Base-by-base conservation (phyloP, 1,284 basidiomycete genomes). In the Ceratobasidium sp. region DNA sequence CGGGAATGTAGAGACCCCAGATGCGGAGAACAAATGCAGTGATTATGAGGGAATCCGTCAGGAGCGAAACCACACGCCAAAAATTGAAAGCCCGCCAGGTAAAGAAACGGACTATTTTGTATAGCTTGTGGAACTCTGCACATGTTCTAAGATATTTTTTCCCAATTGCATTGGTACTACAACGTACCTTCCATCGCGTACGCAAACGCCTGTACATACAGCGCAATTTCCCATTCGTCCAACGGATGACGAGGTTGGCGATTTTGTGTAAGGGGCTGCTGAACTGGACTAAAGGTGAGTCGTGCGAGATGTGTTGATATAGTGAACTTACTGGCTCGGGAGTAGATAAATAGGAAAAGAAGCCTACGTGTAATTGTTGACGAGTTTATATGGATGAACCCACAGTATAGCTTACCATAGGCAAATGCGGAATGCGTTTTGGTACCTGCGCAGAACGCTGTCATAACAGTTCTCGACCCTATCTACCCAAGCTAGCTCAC, bases 261-360 rank as follows among this genome's bases (percentile, higher is more conserved):
- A 36, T 88, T 76, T 73, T 85, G 85, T 76, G 92, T 86, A 48
- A 91, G 78, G 1, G 92, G 91, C 77, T 92, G 88, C 54, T 84
- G 86, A 21, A 93, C 91, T 91, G 21, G 61, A 33, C 7, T 42
- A n/a, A 25, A 64, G 48, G 69, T 54, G 38, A 46, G 49, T n/a
- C 9, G 12, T 44, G 21, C 51, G 3, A 36, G 3, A 36, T 12
- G 21, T 23, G 12, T 8, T 5, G 42, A 12, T n/a, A 79, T 69
- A 42, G 76, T 75, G 72, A 77, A 75, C 85, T 67, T 75, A 91
- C 86, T 92, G 64, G 93, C 91, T 83, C 92, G 91, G 2, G 92
- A 95, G 79, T 96, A 98, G 11, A 89, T 87, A 51, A 87, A 84
- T 18, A 97, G 84, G 82, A 95, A 96, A 76, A 94, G 82, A 53